Evolutionary conservation across 768 basidiomycete species (phyloP).

Genomic region (Porpolomopsis calyptriformis): DNA sequence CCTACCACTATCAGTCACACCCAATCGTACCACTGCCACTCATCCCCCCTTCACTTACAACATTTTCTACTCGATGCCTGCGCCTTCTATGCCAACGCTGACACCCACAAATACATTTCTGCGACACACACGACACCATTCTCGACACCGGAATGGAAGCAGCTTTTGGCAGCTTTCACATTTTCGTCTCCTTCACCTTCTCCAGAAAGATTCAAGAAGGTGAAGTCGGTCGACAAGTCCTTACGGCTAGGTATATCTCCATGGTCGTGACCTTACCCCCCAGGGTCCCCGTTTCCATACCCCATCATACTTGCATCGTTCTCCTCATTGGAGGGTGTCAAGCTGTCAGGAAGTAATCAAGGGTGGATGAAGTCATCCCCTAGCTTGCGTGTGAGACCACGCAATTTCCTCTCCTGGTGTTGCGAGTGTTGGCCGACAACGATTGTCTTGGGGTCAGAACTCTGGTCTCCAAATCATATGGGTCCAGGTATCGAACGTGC

Average conservation of each 20-base stretch:
- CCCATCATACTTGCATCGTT: neutral
- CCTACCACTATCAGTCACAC: too few relatives aligned
- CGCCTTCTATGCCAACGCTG: conserved; percentile 21
- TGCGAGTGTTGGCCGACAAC: too few relatives aligned
- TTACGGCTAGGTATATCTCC: conserved; percentile 3
- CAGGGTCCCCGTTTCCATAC: neutral
- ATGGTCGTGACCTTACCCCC: neutral
- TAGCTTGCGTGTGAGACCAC: too few relatives aligned
- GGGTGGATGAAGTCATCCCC: too few relatives aligned
- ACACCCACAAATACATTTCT: conserved; percentile 17
- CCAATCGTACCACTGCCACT: too few relatives aligned
- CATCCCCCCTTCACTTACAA: too few relatives aligned
- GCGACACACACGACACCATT: conserved; percentile 32
- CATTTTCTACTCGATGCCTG: conserved; percentile 29
- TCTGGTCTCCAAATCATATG: too few relatives aligned
- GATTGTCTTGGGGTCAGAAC: too few relatives aligned
- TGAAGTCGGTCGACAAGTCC: conserved; percentile 25
- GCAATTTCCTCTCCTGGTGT: too few relatives aligned
- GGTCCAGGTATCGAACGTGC: too few relatives aligned
- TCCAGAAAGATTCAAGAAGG: conserved; percentile 41
- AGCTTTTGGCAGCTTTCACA: conserved; percentile 65
- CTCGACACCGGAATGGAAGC: conserved; percentile 65
- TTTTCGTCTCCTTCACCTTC: conserved; percentile 66
- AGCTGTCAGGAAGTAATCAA: too few relatives aligned
- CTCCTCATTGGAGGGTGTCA: neutral